phyloP scores from a whole-genome alignment of 192 early-diverging fungal species.

The Entomortierella parvispora region DNA sequence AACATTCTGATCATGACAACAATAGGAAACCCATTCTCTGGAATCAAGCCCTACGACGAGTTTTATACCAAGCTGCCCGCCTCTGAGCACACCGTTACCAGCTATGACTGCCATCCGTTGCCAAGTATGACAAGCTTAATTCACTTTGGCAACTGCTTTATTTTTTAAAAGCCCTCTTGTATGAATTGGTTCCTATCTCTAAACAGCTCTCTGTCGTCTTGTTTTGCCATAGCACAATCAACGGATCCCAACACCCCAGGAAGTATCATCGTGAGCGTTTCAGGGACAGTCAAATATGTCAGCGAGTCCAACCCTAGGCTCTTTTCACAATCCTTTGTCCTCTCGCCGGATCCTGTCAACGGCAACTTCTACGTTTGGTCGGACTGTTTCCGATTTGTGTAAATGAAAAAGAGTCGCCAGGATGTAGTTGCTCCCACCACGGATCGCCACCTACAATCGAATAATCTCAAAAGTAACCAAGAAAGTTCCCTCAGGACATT shows the following conservation, averaged over 20 bases:
- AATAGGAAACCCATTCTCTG: constrained; percentile 60
- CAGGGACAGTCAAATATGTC: constrained; percentile 59
- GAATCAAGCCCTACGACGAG: constrained; percentile 55
- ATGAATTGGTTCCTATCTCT: neutral
- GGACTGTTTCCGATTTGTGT: constrained; percentile 56
- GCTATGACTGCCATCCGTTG: constrained; percentile 63
- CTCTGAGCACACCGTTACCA: constrained; percentile 53
- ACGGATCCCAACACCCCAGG: constrained; percentile 50
- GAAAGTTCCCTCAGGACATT: too few species aligned
- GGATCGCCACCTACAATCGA: too few species aligned
- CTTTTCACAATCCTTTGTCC: constrained; percentile 61
- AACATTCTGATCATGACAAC: too few species aligned
- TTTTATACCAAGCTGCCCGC: constrained; percentile 53
- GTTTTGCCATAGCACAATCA: constrained; percentile 14
- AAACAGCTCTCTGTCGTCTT: neutral
- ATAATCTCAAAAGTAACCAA: too few species aligned
- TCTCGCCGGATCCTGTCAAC: constrained; percentile 54
- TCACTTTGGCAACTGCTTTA: neutral
- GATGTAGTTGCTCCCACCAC: too few species aligned
- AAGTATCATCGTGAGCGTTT: constrained; percentile 58
- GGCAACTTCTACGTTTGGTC: constrained; percentile 63
- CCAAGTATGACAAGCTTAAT: constrained; percentile 36
- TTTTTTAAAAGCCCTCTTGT: neutral
- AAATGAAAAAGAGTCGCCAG: neutral
- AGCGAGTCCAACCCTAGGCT: constrained; percentile 44